These are phyloP conservation scores for Colletotrichum graminicola DNA, from an alignment of 2,329 filamentous ascomycete species.

Conservation along the genomic window DNA sequence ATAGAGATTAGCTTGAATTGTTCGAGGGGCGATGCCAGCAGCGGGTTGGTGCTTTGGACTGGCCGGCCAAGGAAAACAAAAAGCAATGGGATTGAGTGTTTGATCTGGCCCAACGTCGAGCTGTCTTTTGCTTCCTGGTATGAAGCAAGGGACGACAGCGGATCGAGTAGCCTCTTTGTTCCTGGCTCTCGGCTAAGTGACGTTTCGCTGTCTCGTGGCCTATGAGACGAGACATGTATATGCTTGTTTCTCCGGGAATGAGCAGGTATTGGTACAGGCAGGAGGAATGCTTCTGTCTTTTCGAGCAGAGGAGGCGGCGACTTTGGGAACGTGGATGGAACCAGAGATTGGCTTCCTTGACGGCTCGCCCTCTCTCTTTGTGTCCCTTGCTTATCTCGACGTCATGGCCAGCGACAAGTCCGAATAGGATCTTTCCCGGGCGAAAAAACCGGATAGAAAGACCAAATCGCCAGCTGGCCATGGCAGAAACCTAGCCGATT, in stretches of 20 bases:
- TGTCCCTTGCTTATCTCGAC: background rate
- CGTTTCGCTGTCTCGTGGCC: background rate
- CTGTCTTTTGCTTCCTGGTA: background rate
- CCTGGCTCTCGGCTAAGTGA: slow-evolving; percentile 9
- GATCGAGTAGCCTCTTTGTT: slow-evolving; percentile 14
- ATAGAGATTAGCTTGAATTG: slow-evolving; percentile 39
- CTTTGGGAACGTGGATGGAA: slow-evolving; percentile 3
- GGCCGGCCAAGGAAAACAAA: slow-evolving; percentile 10
- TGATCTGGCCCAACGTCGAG: background rate
- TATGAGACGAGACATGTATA: slow-evolving; percentile 20
- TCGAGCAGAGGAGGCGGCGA: slow-evolving; percentile 8
- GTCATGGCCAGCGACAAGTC: slow-evolving; percentile 3
- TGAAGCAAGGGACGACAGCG: background rate
- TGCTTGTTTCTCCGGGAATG: slow-evolving; percentile 12
- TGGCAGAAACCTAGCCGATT: slow-evolving; percentile 27
- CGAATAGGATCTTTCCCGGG: slow-evolving; percentile 20
- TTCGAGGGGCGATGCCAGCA: too few species aligned
- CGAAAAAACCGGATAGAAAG: background rate
- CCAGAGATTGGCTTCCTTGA: slow-evolving; percentile 3
- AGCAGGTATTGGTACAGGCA: background rate
- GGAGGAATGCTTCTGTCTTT: slow-evolving; percentile 16
- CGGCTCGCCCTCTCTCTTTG: background rate
- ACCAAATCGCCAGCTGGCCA: slow-evolving; percentile 5
- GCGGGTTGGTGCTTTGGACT: slow-evolving; percentile 19
- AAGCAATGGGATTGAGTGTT: slow-evolving; percentile 28